phyloP scores from a whole-genome alignment of 345 rosid genomes.

The Eucalyptus dawsonii region DNA sequence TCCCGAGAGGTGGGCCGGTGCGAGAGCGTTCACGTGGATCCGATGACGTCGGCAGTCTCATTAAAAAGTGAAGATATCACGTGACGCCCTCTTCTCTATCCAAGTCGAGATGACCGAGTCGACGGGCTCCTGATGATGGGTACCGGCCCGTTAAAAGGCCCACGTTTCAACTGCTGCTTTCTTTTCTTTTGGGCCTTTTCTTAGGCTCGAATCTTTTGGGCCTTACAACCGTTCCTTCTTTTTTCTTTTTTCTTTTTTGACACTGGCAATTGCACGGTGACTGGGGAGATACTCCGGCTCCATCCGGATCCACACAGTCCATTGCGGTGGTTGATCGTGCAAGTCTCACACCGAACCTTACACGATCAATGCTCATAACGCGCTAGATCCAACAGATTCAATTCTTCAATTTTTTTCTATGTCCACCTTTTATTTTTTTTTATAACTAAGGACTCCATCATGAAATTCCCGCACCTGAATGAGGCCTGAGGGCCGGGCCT shows the following conservation, averaged over 20 bases:
- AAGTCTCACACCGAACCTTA: not conserved
- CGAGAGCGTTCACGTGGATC: not conserved
- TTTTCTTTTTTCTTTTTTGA: not conserved
- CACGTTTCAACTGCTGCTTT: not conserved
- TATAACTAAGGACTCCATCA: too few species aligned
- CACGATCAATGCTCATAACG: not conserved
- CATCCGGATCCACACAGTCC: not conserved
- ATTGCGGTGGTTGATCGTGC: not conserved
- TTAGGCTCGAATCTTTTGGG: not conserved
- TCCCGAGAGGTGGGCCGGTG: not conserved
- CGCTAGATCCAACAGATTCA: not conserved
- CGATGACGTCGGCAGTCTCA: not conserved
- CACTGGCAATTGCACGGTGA: not conserved
- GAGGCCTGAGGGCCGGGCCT: rapidly evolving
- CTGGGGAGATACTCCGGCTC: not conserved
- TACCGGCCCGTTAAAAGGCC: not conserved
- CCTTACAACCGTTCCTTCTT: not conserved
- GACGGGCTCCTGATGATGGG: not conserved
- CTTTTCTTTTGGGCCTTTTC: not conserved
- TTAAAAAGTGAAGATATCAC: not conserved
- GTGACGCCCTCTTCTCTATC: not conserved
- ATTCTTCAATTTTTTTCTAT: not conserved
- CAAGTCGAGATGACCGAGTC: not conserved
- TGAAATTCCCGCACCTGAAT: rapidly evolving
- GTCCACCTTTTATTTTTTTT: too few species aligned